Evolutionary conservation across 2,329 filamentous ascomycete species (phyloP).

Genomic region (Neodidymelliopsis sp.): DNA sequence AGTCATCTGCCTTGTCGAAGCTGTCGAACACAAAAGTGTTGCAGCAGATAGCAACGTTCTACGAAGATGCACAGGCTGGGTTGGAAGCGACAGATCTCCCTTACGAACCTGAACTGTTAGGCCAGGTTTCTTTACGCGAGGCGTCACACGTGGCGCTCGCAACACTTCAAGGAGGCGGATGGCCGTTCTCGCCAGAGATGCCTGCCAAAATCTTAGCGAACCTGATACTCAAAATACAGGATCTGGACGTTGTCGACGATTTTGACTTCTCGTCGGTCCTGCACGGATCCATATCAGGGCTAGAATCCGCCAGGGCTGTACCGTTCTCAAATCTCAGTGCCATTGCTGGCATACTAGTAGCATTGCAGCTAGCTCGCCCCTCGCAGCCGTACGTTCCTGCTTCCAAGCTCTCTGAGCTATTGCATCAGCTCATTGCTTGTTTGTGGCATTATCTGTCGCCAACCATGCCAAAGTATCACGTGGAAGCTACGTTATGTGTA

Average conservation of each 20-base stretch:
- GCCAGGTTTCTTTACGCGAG: conserved; percentile 42
- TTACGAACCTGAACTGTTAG: conserved; percentile 34
- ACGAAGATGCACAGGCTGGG: conserved; percentile 47
- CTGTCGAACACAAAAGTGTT: conserved; percentile 19
- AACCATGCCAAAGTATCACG: conserved; percentile 88
- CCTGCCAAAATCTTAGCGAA: conserved; percentile 45
- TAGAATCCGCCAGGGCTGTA: conserved; percentile 7
- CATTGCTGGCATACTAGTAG: conserved; percentile 42
- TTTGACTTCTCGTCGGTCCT: conserved; percentile 35
- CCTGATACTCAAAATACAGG: conserved; percentile 42
- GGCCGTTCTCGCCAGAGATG: conserved; percentile 32
- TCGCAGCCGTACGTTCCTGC: conserved; percentile 37
- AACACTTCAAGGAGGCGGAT: conserved; percentile 26
- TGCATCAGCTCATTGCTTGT: conserved; percentile 72
- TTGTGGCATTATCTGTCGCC: conserved; percentile 84
- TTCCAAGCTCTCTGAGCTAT: conserved; percentile 66
- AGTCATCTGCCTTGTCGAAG: conserved; percentile 9
- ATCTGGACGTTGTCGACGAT: conserved; percentile 35
- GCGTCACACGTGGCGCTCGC: conserved; percentile 35
- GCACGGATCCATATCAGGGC: conserved; percentile 27
- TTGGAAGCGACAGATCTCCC: conserved; percentile 42
- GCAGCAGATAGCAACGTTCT: conserved; percentile 41
- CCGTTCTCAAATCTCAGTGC: conserved; percentile 43
- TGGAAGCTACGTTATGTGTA: conserved; percentile 85
- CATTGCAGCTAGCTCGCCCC: conserved; percentile 39